phyloP scores from a whole-genome alignment of 228 moss, liverwort and hornwort species.

The Sphagnum magellanicum region DNA sequence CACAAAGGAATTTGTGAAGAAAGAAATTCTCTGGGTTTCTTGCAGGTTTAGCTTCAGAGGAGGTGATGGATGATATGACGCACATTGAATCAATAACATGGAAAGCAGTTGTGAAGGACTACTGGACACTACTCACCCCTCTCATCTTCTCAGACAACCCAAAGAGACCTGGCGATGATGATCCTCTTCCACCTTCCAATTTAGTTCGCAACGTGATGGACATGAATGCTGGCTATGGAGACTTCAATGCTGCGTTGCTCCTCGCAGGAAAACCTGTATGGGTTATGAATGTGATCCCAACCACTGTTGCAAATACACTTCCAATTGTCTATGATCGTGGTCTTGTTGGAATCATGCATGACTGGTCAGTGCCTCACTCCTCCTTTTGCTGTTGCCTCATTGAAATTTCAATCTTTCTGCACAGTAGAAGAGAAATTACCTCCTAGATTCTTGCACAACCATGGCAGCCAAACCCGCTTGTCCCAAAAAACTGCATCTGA shows the following conservation, averaged over 20 bases:
- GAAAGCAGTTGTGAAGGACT: constrained; percentile 24
- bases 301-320: constrained; percentile 31
- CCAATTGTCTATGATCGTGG: constrained; percentile 46
- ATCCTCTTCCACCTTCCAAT: constrained; percentile 13
- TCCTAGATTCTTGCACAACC: no score
- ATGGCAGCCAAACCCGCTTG: no score
- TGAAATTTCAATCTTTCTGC: no score
- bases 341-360: constrained; percentile 37
- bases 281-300: constrained; percentile 56
- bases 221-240: constrained; percentile 45
- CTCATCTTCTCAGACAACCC: constrained; percentile 46
- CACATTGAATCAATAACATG: constrained; percentile 24
- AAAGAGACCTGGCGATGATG: constrained; percentile 28
- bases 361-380: constrained; percentile 25
- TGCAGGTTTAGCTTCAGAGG: constrained; percentile 29
- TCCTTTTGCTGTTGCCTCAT: background rate
- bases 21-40: background rate
- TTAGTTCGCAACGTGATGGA: constrained; percentile 46
- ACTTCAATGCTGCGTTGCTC: constrained; percentile 30
- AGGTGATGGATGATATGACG: constrained; percentile 8
- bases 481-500: no score
- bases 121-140: constrained; percentile 41
- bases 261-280: constrained; percentile 31
- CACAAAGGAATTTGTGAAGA: background rate
- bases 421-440: no score